phyloP scores from a whole-genome alignment of 2,329 filamentous ascomycete genomes.

The Aureobasidium mangrovei region DNA sequence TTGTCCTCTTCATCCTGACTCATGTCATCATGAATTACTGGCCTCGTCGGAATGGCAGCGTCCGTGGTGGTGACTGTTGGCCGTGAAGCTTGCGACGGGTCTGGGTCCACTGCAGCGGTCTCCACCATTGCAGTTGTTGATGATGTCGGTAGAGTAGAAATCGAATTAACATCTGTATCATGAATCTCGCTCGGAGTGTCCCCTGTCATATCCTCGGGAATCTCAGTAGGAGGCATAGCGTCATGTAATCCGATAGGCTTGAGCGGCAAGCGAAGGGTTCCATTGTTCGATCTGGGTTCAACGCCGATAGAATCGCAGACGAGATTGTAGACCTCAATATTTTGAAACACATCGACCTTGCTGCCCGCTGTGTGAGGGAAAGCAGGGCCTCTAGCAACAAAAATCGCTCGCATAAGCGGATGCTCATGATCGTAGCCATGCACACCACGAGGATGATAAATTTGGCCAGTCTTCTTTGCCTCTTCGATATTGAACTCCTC shows the following conservation, averaged over 20 bases:
- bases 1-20: conserved; percentile 17
- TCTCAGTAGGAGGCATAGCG: conserved; percentile 13
- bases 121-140: not conserved
- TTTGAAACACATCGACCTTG: conserved; percentile 75
- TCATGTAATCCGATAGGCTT: conserved; percentile 53
- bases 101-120: not conserved
- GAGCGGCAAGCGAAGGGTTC: conserved; percentile 67
- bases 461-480: conserved; percentile 52
- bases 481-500: conserved; percentile 67
- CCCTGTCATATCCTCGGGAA: conserved; percentile 19
- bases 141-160: too few species aligned
- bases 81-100: not conserved
- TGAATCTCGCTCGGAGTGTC: not conserved
- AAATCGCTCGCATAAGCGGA: conserved; percentile 92
- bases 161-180: not conserved
- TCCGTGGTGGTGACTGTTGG: not conserved
- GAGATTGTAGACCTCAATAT: conserved; percentile 90
- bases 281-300: conserved; percentile 70
- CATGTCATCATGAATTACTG: conserved; percentile 14
- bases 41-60: not conserved
- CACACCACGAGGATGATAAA: conserved; percentile 73
- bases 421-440: conserved; percentile 95
- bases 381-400: conserved; percentile 81
- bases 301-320: conserved; percentile 80
- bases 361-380: conserved; percentile 82